A percentile compares a stretch with the other conserved stretches of the same genome.
phyloP scores from a whole-genome alignment of 768 basidiomycete species.

The Suillus alpinus region DNA sequence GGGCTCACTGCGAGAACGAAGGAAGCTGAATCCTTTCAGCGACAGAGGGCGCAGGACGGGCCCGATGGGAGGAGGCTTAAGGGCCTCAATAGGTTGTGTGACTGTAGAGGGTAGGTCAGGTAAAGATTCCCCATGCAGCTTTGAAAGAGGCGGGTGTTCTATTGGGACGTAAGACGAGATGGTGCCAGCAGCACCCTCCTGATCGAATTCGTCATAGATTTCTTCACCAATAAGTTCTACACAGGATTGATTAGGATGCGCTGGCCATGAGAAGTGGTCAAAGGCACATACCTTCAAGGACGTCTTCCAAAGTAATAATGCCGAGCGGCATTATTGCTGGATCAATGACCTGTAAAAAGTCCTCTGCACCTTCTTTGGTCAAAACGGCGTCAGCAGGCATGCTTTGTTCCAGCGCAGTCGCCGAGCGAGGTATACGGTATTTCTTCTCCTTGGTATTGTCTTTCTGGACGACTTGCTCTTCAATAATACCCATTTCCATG shows the following conservation, averaged over 20 bases:
- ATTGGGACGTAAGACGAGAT: conserved; percentile 40
- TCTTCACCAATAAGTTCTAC: conserved; percentile 89
- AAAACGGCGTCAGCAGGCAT: conserved; percentile 90
- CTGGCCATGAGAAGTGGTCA: background rate
- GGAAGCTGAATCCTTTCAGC: conserved; percentile 46
- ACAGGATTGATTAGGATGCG: background rate
- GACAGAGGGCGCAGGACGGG: conserved; percentile 40
- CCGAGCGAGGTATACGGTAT: conserved; percentile 26
- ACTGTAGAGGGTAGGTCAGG: conserved; percentile 8
- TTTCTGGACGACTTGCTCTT: conserved; percentile 5
- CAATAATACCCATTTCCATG: conserved; percentile 20
- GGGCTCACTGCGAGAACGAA: conserved; percentile 58
- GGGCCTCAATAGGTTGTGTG: background rate
- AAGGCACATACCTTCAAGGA: conserved; percentile 67
- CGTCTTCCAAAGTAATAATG: conserved; percentile 91
- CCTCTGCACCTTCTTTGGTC: conserved; percentile 69
- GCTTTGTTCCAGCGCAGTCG: conserved; percentile 66
- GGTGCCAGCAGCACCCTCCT: conserved; percentile 65
- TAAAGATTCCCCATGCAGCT: conserved; percentile 18
- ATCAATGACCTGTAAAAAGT: conserved; percentile 82
- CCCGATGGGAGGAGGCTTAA: conserved; percentile 16
- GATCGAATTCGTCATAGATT: conserved; percentile 89
- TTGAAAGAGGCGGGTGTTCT: conserved; percentile 27
- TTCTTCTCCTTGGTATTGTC: conserved; percentile 19
- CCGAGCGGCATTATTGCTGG: conserved; percentile 82